Conservation (phyloP, 176 grass and related monocot species). For the Coix lacrymajobi region DNA sequence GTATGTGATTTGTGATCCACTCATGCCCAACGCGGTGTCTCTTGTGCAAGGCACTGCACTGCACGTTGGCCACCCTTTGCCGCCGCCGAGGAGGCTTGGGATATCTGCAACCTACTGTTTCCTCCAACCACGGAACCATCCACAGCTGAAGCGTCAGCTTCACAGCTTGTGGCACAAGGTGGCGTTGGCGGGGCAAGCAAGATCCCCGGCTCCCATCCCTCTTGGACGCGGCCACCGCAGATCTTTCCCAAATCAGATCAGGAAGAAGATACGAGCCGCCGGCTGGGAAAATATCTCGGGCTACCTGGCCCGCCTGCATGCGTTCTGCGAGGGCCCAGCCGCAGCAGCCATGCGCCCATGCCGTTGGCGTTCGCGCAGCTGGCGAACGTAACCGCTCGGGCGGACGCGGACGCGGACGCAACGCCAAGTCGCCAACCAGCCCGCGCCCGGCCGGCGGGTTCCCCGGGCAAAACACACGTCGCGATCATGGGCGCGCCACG, state of each 20-base stretch:
- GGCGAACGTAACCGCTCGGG: not conserved
- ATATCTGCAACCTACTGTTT: not conserved
- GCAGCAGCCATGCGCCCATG: not conserved
- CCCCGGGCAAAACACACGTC: not conserved
- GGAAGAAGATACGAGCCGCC: not conserved
- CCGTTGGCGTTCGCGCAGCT: slow-evolving; percentile 14
- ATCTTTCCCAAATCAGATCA: not conserved
- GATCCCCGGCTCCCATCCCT: not conserved
- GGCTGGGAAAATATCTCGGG: not conserved
- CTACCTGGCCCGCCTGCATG: not conserved
- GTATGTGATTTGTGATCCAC: too few relatives aligned
- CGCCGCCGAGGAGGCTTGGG: not conserved
- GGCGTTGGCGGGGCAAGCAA: not conserved
- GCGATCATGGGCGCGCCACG: slow-evolving; percentile 17
- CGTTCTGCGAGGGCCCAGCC: not conserved
- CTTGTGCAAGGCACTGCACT: slow-evolving; percentile 11
- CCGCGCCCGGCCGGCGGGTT: not conserved
- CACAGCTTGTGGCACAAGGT: not conserved
- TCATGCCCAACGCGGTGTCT: slow-evolving; percentile 10
- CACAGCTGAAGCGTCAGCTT: not conserved
- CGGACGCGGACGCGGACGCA: slow-evolving; percentile 22
- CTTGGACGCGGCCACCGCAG: not conserved
- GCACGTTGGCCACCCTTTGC: not conserved
- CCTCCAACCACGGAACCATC: not conserved
- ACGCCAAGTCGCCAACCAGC: slow-evolving; percentile 2